Base-by-base conservation (phyloP, 2,329 filamentous ascomycete species). In the Aspergillus fijiensis region DNA sequence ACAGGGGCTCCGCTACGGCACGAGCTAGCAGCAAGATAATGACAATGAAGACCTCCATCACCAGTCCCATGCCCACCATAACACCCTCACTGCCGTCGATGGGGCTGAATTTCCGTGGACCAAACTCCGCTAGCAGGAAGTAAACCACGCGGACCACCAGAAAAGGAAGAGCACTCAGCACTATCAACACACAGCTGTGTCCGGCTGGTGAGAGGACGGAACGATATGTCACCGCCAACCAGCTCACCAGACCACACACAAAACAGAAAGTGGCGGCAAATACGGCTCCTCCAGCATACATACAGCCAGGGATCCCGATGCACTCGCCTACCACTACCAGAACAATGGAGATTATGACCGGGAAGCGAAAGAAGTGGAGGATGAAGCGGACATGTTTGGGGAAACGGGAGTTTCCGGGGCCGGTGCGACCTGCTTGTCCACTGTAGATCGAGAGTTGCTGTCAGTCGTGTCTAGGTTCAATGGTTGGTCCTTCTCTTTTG, bases 301-400 rank as follows among this genome's bases (percentile, higher is more conserved):
- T 58, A 29, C 65, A 64, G 12, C 63, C 56, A 6, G 50, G 57
- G 4, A 70, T 67, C 4, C 63, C 33, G 2, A 67, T 61, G 39
- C 49, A 62, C 2, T 56, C 60, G 2, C 68, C 65, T 6, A 70
- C 70, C 7, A 72, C 55, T 5, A 64, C 62, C 23, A 70, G 27
- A 3, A 68, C 59, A 33, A 71, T 66, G n/a, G 65, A 63, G 4
- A 70, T 50, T 35, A 67, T 57, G 3, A 68, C 60, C 1, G 68
- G 69, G 19, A 72, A 68, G 11, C 70, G 68, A 51, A 72, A 72
- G 52, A 61, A 63, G 25, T 69, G 66, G 25, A 72, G 60, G 19
- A 60, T 48, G 47, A 72, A 63, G 3, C 67, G 67, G 23, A 62
- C 63, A 12, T 35, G 11, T 11, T 63, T 63, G 21, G 70, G 63